Evolutionary conservation across 495 filamentous ascomycete species (phyloP), one percentile per base, ranked within the genome.

Genomic region (Aspergillus nanangensis): DNA sequence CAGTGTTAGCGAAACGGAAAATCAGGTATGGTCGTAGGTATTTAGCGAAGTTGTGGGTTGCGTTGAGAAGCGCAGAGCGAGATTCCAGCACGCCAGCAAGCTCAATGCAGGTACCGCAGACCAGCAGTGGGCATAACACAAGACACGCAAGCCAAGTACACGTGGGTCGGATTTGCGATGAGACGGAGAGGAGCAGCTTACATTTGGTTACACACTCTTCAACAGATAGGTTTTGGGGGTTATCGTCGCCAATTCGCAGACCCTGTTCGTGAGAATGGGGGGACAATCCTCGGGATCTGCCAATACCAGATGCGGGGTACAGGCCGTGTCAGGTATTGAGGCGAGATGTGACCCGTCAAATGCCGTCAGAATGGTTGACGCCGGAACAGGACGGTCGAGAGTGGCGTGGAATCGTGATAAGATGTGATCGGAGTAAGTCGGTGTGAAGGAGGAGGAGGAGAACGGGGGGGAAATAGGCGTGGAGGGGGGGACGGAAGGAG

Each of bases 291-390:
- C 38, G 27, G 39, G 33, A 24, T 42, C 20, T 25, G 17, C 35
- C 44, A 33, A 27, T 39, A 46, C 51, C 36, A 44, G 35, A 51
- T 51, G 55, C 55, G 55, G 55, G 55, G 55, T 57, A 57, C 21
- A 31, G 44, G 35, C 25, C 13, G 23, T 39, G 47, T 44, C 41
- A 41, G 44, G 40, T 50, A 36, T 44, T 50, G 20, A 34, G 32
- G 27, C 34, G 19, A 50, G 32, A 31, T 29, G 25, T 29, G 25
- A 29, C 25, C 25, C 25, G 25, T 29, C 25, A 5, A 11, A 29
- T 11, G 25, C 25, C 25, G 11, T 5, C 25, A 29, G 25, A n/a
- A n/a, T 11, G 25, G 25, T 5, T 7, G 25, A 29, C 5, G 11
- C 11, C 7, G 11, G 25, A 29, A 5, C 7, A 29, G 25, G 11